Percentiles rank a stretch among this genome's conserved stretches.
These are phyloP conservation scores for Rubia yunnanensis DNA, from an alignment of 257 asterid species.

Conservation along the genomic window DNA sequence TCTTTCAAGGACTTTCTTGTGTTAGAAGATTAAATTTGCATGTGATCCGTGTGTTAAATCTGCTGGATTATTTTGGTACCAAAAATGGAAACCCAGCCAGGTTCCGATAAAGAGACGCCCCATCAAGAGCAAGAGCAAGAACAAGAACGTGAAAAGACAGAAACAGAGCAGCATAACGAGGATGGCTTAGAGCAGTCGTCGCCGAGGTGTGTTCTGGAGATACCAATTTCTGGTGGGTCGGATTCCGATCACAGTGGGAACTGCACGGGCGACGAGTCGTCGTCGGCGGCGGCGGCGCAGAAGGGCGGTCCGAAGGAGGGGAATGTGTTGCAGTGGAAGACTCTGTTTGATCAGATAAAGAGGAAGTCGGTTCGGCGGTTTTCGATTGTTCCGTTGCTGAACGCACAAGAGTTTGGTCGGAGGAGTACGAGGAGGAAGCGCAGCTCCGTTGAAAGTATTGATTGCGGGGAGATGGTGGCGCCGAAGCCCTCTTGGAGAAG, in stretches of 20 bases:
- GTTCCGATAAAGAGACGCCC: conserved; percentile 1
- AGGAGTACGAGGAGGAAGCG: conserved; percentile 33
- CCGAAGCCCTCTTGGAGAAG: conserved; percentile 89
- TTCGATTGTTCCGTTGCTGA: conserved; percentile 20
- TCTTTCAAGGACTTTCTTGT: neutral
- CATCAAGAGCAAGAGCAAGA: neutral
- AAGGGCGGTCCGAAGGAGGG: conserved; percentile 24
- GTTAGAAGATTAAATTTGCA: neutral
- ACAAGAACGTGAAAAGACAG: neutral
- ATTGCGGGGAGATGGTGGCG: conserved; percentile 37
- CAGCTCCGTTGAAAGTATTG: conserved; percentile 46
- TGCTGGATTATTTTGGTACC: neutral
- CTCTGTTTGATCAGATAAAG: conserved; percentile 44
- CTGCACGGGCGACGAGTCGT: conserved; percentile 21
- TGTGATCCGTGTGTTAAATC: neutral
- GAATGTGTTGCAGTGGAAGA: conserved; percentile 50
- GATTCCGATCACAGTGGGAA: conserved; percentile 30
- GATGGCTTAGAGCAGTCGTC: conserved; percentile 31
- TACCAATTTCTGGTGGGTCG: conserved; percentile 31
- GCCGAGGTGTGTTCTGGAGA: conserved; percentile 77
- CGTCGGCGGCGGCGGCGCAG: neutral
- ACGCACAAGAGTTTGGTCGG: conserved; percentile 36
- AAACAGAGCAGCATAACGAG: conserved; percentile 2
- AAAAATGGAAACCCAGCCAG: neutral
- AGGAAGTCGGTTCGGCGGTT: conserved; percentile 36